Base-by-base conservation (phyloP, 2,329 filamentous ascomycete genomes). In the Cordyceps pruinosa region DNA sequence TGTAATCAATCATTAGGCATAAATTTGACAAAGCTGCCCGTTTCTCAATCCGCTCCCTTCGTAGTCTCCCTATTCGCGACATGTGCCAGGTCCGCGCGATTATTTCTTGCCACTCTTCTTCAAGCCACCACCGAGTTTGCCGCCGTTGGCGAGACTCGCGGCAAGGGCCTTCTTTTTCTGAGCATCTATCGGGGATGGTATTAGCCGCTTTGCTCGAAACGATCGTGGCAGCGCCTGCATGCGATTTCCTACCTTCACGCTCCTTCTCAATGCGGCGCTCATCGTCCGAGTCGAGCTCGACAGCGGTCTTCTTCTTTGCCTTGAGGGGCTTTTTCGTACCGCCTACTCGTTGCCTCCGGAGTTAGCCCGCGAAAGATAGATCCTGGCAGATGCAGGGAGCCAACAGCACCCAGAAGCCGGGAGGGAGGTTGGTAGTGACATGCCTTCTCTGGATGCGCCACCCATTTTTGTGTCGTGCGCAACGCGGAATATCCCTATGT, bases 61-160 rank as follows among this genome's bases (percentile, higher is more conserved):
- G n/a, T n/a, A n/a, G n/a, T n/a, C n/a, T n/a, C n/a, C n/a, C n/a
- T n/a, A n/a, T n/a, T n/a, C n/a, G n/a, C n/a, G n/a, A n/a, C n/a
- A n/a, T n/a, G n/a, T n/a, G n/a, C n/a, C n/a, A n/a, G n/a, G n/a
- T n/a, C n/a, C n/a, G n/a, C n/a, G n/a, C n/a, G n/a, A 66, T 76
- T 81, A 96, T 86, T 97, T 96, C 88, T 97, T 96, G 74, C 91
- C 92, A 61, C 89, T 94, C 84, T 96, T 97, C 86, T 97, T 97
- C 79, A 97, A 96, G 61, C 90, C 91, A 25, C 6, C 41, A 44
- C 41, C 41, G 5, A 44, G 41, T 12, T 44, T 44, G 23, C 12
- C 13, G 21, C 41, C 41, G 19, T 6, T 21, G 9, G 19, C 26
- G 12, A 32, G 5, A 26, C 23, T 13, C 26, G 9, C 26, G 25